Evolutionary conservation across 75 land plant genomes (phyloP).

Genomic region (Azolla pinnata): DNA sequence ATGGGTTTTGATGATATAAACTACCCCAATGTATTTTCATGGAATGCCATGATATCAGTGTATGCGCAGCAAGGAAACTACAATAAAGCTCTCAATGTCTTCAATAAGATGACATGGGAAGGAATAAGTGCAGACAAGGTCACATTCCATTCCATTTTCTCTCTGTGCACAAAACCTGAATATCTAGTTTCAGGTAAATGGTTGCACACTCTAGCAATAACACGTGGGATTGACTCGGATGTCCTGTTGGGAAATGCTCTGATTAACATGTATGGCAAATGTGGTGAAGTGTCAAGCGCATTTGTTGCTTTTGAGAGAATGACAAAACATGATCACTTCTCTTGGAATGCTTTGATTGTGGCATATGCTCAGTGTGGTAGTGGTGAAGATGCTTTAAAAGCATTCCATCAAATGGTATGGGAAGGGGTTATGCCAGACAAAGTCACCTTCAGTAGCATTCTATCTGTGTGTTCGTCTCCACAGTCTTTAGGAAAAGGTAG

Average conservation of each 20-base stretch:
- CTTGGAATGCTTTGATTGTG: constrained; percentile 60
- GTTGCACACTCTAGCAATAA: too few species aligned
- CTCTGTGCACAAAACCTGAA: too few species aligned
- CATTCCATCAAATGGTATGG: constrained; percentile 38
- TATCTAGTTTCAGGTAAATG: too few species aligned
- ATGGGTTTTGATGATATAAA: constrained; percentile 12
- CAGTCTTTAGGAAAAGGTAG: too few species aligned
- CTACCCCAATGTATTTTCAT: constrained; percentile 1
- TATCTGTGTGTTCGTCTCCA: too few species aligned
- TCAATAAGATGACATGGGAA: background rate
- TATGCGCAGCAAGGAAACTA: constrained; percentile 8
- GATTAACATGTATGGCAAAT: constrained; percentile 54
- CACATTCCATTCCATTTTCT: constrained; percentile 4
- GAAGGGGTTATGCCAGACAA: constrained; percentile 31
- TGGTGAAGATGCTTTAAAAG: constrained; percentile 28
- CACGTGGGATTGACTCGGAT: constrained; percentile 25
- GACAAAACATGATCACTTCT: constrained; percentile 29
- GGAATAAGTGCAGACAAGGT: constrained; percentile 2
- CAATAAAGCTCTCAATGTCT: background rate
- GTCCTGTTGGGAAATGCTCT: constrained; percentile 45
- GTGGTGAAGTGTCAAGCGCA: constrained; percentile 45
- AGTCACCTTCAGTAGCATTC: constrained; percentile 42
- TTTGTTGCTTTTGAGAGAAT: constrained; percentile 22
- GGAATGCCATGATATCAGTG: constrained; percentile 6
- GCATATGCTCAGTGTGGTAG: constrained; percentile 46